A percentile compares a stretch with the other conserved stretches of the same genome.
Evolutionary conservation across 2,329 filamentous ascomycete species (phyloP).

Genomic region (Verticillium nonalfalfae): DNA sequence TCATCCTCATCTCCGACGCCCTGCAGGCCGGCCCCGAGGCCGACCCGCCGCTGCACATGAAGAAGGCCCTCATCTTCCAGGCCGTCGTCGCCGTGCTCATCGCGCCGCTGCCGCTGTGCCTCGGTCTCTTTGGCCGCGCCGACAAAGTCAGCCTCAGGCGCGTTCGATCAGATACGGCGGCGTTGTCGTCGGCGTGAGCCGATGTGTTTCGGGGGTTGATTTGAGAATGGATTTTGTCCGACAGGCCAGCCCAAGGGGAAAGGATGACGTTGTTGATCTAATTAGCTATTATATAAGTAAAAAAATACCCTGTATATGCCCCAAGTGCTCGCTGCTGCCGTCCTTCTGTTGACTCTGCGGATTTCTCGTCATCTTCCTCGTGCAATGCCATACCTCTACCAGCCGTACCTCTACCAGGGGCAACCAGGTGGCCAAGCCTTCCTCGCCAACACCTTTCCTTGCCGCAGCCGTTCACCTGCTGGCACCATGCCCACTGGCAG

Average conservation of each 20-base stretch:
- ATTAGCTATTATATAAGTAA: too few species aligned
- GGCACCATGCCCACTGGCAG: not conserved
- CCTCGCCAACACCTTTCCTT: too few species aligned
- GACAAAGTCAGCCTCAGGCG: constrained; percentile 45
- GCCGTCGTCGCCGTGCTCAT: constrained; percentile 62
- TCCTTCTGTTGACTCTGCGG: too few species aligned
- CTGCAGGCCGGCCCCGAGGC: constrained; percentile 50
- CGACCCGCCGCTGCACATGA: constrained; percentile 65
- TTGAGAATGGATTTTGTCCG: not conserved
- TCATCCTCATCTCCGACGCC: constrained; percentile 77
- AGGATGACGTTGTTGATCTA: not conserved
- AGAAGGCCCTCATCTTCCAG: constrained; percentile 68
- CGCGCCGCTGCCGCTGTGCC: constrained; percentile 59
- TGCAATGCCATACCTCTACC: too few species aligned
- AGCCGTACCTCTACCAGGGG: too few species aligned
- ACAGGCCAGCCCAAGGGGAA: not conserved
- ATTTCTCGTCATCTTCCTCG: too few species aligned
- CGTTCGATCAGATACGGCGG: constrained; percentile 34
- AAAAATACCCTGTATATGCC: too few species aligned
- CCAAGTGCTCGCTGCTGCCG: too few species aligned
- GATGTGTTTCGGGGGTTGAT: not conserved
- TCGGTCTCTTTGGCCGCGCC: constrained; percentile 63
- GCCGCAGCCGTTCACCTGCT: not conserved
- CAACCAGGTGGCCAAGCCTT: too few species aligned
- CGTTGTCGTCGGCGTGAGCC: constrained; percentile 16